Conservation (phyloP, 2,329 filamentous ascomycete species). For the Fusarium camptoceras region DNA sequence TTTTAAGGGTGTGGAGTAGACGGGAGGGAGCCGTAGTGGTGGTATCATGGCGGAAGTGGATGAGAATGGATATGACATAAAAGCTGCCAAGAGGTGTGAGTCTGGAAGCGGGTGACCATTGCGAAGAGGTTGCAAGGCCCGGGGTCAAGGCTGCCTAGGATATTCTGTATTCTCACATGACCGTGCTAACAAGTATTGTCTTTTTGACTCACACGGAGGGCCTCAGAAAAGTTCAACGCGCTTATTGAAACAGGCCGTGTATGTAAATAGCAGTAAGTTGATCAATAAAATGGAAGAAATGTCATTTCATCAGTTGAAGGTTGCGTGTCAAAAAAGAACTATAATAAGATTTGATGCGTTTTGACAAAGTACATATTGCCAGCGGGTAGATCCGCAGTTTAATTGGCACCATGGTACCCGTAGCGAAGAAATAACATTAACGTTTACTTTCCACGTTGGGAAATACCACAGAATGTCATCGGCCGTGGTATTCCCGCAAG, state of each 20-base stretch:
- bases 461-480: constrained; percentile 29
- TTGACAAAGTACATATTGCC: constrained; percentile 10
- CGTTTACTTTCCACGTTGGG: constrained; percentile 36
- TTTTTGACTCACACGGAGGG: constrained; percentile 37
- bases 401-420: constrained; percentile 15
- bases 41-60: constrained; percentile 31
- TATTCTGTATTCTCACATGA: constrained; percentile 32
- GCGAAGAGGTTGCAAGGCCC: constrained; percentile 31
- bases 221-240: constrained; percentile 28
- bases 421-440: background rate
- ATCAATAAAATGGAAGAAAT: constrained; percentile 5
- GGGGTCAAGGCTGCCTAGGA: constrained; percentile 15
- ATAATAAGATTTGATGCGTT: constrained; percentile 7
- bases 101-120: constrained; percentile 34
- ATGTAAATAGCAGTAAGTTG: background rate
- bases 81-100: constrained; percentile 25
- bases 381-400: constrained; percentile 41
- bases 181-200: constrained; percentile 11
- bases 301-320: background rate
- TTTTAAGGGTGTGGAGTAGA: constrained; percentile 25
- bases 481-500: constrained; percentile 24
- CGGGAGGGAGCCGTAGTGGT: constrained; percentile 32
- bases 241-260: constrained; percentile 26
- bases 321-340: background rate
- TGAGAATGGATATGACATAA: constrained; percentile 20